Evolutionary conservation across 495 filamentous ascomycete genomes (phyloP).

Genomic region (Hypoxylon rickii): DNA sequence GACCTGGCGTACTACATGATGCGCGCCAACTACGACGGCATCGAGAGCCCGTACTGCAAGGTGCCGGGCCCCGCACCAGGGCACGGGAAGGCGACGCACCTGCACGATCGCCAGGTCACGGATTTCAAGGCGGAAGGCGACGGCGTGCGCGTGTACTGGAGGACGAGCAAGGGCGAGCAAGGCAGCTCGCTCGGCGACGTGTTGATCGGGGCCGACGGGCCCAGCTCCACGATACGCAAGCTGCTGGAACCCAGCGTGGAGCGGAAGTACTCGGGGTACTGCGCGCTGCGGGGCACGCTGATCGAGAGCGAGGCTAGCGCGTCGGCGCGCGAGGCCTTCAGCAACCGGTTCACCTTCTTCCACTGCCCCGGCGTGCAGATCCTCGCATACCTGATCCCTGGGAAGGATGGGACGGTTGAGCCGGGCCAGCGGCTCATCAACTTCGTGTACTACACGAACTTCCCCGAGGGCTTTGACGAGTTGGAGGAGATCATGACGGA

Average conservation of each 20-base stretch:
- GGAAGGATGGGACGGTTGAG: conserved; percentile 51
- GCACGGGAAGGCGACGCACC: conserved; percentile 50
- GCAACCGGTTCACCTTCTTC: conserved; percentile 51
- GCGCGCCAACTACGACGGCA: conserved; percentile 60
- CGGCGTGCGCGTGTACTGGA: conserved; percentile 46
- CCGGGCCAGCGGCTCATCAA: conserved; percentile 56
- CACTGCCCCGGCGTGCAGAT: conserved; percentile 50
- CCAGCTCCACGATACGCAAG: conserved; percentile 55
- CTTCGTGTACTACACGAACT: conserved; percentile 64
- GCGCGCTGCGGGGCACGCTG: conserved; percentile 59
- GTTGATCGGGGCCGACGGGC: conserved; percentile 61
- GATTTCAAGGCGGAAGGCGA: conserved; percentile 44
- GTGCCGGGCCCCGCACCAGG: conserved; percentile 38
- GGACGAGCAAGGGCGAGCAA: conserved; percentile 40
- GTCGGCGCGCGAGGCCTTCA: conserved; percentile 26
- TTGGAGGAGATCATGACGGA: conserved; percentile 60
- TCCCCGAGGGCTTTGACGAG: conserved; percentile 48
- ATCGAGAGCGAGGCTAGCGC: conserved; percentile 44
- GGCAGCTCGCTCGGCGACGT: conserved; percentile 48
- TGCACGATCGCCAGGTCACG: conserved; percentile 54
- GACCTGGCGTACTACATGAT: conserved; percentile 59
- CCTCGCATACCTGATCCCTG: conserved; percentile 59
- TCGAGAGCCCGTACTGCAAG: conserved; percentile 51
- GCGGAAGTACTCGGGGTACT: conserved; percentile 61
- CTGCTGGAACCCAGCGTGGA: conserved; percentile 51